Evolutionary conservation across 2,329 filamentous ascomycete species (phyloP).

Genomic region (Arthrobotrys pseudoclavata): DNA sequence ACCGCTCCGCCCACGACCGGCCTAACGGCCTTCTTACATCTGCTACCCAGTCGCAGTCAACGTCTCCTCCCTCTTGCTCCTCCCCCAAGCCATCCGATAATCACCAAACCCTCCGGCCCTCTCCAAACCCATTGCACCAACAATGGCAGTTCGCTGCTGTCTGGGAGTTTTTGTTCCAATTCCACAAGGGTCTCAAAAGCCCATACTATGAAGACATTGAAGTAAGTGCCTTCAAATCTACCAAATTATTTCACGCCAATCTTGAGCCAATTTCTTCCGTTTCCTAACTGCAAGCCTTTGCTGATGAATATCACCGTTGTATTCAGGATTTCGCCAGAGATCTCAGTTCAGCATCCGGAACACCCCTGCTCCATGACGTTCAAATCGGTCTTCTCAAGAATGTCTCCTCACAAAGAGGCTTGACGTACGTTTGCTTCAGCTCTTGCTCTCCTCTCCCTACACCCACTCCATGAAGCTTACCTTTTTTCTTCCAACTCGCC

Average conservation of each 20-base stretch:
- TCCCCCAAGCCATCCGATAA: constrained; percentile 4
- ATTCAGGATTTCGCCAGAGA: constrained; percentile 51
- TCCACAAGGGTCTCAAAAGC: constrained; percentile 87
- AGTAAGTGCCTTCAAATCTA: too few species aligned
- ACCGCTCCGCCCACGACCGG: constrained; percentile 5
- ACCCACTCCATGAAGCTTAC: constrained; percentile 23
- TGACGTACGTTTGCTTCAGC: constrained; percentile 74
- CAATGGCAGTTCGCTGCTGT: constrained; percentile 66
- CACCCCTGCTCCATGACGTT: constrained; percentile 79
- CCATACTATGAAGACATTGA: constrained; percentile 86
- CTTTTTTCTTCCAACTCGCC: constrained; percentile 9
- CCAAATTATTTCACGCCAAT: not conserved
- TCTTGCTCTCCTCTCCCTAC: constrained; percentile 6
- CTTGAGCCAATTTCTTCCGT: not conserved
- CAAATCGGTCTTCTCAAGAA: constrained; percentile 90
- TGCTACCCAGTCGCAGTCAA: not conserved
- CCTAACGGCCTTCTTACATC: constrained; percentile 1
- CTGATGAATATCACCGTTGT: not conserved
- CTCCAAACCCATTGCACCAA: constrained; percentile 43
- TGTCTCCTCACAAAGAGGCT: constrained; percentile 90
- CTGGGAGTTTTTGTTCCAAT: constrained; percentile 92
- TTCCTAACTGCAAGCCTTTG: not conserved
- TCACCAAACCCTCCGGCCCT: not conserved
- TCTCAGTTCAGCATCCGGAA: constrained; percentile 35
- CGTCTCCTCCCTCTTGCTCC: constrained; percentile 22